Evolutionary conservation across 441 rosid genomes (phyloP), one percentile per base, ranked within the genome.

Genomic region (Gossypium aridum): DNA sequence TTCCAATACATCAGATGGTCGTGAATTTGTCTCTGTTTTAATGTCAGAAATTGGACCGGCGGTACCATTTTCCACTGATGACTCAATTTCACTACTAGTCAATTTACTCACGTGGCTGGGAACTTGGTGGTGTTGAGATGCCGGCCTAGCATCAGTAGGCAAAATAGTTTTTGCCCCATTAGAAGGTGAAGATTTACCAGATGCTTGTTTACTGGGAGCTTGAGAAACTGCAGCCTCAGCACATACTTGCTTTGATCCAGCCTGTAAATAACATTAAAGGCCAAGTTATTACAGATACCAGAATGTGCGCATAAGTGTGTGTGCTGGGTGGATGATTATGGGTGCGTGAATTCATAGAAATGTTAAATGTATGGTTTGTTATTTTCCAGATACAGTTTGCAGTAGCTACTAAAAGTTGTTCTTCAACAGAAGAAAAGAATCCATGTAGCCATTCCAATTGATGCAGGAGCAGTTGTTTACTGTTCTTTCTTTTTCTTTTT

Each of bases 201-300:
- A 73, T 54, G 67, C 76, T 53, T 82, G 86, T 67, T 81, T 80
- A 17, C 63, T 62, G 0, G 82, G 82, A 71, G 87, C 79, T 76
- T 79, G 86, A 79, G 87, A 73, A 39, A 73, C 76, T 26, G 78
- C 72, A 64, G 82, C 83, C 71, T 81, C 87, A 17, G 71, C 75
- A 28, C 81, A 75, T 47, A 84, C 74, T 77, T 91, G 88, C 81
- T 84, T 91, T 14, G 98, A 80, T 82, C 98, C 97, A 55, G 85
- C 89, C 97, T 92, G 71, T 53, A 72, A 69, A 61, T 20, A 45
- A 72, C 25, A 79, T 49, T 25, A 37, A 70, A 57, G 19, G 16
- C 20, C 28, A 57, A 71, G 2, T 25, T 67, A 49, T 7, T 19
- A 7, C 43, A n/a, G 39, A 51, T 12, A 68, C 54, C 55, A 43